A percentile compares a stretch with the other conserved stretches of the same genome.
Conservation (phyloP, 2,329 filamentous ascomycete species). For the Alternaria gansuensis region DNA sequence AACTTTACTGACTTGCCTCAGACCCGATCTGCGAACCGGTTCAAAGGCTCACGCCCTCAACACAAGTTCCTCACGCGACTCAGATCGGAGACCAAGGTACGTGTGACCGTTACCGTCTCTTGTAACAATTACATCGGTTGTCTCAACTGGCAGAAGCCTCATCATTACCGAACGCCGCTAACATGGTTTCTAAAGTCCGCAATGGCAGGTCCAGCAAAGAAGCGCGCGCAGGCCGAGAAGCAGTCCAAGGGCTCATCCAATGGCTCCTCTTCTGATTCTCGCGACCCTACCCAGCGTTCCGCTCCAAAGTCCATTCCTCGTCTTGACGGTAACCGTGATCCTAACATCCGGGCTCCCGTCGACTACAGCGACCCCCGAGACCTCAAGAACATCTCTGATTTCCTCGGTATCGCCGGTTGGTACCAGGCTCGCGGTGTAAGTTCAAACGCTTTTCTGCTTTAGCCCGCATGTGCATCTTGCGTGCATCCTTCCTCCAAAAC, state of each 20-base stretch:
- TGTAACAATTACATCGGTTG: not conserved
- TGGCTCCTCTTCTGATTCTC: slow-evolving; percentile 39
- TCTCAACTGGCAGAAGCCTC: slow-evolving; percentile 1
- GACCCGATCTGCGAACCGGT: slow-evolving; percentile 20
- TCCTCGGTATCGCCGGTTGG: slow-evolving; percentile 48
- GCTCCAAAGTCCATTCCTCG: slow-evolving; percentile 41
- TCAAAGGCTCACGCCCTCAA: slow-evolving; percentile 17
- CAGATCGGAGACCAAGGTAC: slow-evolving; percentile 28
- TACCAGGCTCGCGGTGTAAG: slow-evolving; percentile 51
- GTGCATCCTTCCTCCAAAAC: slow-evolving; percentile 4
- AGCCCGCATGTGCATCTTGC: slow-evolving; percentile 21
- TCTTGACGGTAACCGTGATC: slow-evolving; percentile 51
- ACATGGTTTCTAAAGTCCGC: slow-evolving; percentile 30
- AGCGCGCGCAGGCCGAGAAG: slow-evolving; percentile 44
- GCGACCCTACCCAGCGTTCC: slow-evolving; percentile 39
- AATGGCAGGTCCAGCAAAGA: slow-evolving; percentile 54
- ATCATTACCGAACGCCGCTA: slow-evolving; percentile 25
- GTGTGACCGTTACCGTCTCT: slow-evolving; percentile 2
- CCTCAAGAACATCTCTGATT: slow-evolving; percentile 51
- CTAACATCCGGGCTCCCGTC: slow-evolving; percentile 17
- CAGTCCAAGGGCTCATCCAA: slow-evolving; percentile 37
- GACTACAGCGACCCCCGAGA: slow-evolving; percentile 42
- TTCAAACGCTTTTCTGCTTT: slow-evolving; percentile 29
- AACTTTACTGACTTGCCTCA: slow-evolving; percentile 26
- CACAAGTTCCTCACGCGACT: slow-evolving; percentile 11